Percentiles rank a stretch among this genome's conserved stretches.
Conservation (phyloP, 257 asterid genomes). For the Datura wrightii region DNA sequence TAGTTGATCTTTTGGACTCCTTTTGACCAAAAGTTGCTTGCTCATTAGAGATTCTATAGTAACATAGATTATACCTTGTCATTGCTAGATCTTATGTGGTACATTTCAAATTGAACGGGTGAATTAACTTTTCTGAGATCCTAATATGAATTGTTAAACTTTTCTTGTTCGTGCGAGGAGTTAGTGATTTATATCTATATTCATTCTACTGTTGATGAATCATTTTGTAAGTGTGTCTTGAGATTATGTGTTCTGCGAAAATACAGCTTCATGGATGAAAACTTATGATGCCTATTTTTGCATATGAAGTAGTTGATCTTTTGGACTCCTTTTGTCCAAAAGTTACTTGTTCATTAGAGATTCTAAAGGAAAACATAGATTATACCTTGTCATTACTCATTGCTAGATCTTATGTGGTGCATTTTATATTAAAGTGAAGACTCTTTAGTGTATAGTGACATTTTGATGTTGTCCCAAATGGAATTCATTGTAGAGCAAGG, state of each 20-base stretch:
- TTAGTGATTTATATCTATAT: neutral
- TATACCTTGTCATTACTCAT: neutral
- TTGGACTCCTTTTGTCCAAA: neutral
- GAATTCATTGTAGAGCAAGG: neutral
- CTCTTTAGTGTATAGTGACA: neutral
- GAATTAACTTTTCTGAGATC: neutral
- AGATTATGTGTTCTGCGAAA: neutral
- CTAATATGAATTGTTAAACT: neutral
- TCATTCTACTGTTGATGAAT: neutral
- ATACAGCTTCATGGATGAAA: constrained; percentile 1
- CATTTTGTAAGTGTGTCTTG: neutral
- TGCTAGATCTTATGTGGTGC: neutral
- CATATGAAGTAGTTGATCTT: neutral
- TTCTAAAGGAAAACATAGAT: neutral
- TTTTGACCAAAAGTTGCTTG: neutral
- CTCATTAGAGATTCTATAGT: neutral
- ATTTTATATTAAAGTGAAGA: neutral
- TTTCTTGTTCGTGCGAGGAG: neutral
- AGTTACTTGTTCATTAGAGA: neutral
- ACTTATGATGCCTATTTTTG: neutral
- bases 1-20: neutral
- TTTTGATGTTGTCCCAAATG: neutral
- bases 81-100: neutral
- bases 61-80: neutral
- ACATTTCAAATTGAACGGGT: neutral